Percentiles rank a stretch among this genome's conserved stretches.
Conservation (phyloP, 768 basidiomycete species). For the Podaxis sp. region DNA sequence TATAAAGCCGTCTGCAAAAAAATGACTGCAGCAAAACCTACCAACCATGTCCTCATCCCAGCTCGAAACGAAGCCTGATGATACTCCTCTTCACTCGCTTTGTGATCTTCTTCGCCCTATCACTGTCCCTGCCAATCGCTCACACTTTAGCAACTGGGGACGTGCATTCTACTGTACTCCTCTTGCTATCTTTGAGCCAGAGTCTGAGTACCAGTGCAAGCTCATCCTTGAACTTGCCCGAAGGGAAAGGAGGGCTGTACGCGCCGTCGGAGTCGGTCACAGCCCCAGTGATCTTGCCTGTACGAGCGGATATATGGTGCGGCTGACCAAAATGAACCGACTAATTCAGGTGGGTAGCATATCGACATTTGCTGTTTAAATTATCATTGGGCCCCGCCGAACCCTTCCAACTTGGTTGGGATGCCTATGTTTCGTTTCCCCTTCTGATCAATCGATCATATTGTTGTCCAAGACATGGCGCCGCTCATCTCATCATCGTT, state of each 20-base stretch:
- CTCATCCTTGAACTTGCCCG: slow-evolving; percentile 79
- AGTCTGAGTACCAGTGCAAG: slow-evolving; percentile 60
- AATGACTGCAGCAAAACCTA: slow-evolving; percentile 21
- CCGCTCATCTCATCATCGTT: slow-evolving; percentile 9
- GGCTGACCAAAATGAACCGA: slow-evolving; percentile 67
- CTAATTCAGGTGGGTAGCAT: slow-evolving; percentile 68
- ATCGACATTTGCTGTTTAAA: slow-evolving; percentile 9
- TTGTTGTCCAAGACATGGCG: neutral
- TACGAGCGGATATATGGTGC: slow-evolving; percentile 81
- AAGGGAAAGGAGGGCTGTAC: slow-evolving; percentile 63
- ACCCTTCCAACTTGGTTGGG: neutral
- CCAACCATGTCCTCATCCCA: slow-evolving; percentile 31
- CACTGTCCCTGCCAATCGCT: slow-evolving; percentile 37
- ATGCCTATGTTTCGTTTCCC: slow-evolving; percentile 4
- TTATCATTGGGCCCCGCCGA: neutral
- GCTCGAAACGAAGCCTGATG: slow-evolving; percentile 27
- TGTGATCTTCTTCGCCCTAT: slow-evolving; percentile 52
- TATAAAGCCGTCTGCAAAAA: slow-evolving; percentile 33
- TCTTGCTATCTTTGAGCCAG: slow-evolving; percentile 71
- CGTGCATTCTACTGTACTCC: slow-evolving; percentile 70
- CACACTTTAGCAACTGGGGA: slow-evolving; percentile 83
- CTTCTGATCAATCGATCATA: neutral
- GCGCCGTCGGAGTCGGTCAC: slow-evolving; percentile 88
- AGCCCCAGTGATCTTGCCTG: slow-evolving; percentile 93
- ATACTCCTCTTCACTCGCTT: slow-evolving; percentile 43